A percentile compares a stretch with the other conserved stretches of the same genome.
These are phyloP conservation scores for Moricandia moricandioides DNA, from an alignment of 345 rosid genomes.

Conservation along the genomic window DNA sequence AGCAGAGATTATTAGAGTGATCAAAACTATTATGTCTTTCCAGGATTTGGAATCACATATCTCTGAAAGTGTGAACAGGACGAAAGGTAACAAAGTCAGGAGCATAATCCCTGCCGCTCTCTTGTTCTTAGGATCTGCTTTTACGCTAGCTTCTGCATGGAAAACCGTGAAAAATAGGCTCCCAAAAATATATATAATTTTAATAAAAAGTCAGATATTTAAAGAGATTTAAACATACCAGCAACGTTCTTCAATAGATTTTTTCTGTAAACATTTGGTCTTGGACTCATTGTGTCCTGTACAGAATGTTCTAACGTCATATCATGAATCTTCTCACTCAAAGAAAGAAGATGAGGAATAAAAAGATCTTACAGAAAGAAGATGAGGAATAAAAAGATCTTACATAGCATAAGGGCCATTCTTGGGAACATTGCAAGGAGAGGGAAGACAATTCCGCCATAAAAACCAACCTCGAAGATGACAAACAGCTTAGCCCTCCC, in stretches of 20 bases:
- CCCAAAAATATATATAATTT: background rate
- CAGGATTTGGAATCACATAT: slow-evolving; percentile 19
- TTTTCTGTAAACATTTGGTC: background rate
- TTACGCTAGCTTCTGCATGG: slow-evolving; percentile 23
- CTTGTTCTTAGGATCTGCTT: slow-evolving; percentile 34
- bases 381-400: background rate
- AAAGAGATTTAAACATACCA: slow-evolving; percentile 18
- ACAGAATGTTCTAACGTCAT: background rate
- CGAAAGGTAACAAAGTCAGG: slow-evolving; percentile 24
- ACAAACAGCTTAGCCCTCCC: slow-evolving; percentile 34
- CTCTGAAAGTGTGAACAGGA: slow-evolving; percentile 31
- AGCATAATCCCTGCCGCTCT: slow-evolving; percentile 37
- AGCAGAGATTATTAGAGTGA: slow-evolving; percentile 30
- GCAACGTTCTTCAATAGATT: background rate
- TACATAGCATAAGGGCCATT: slow-evolving; percentile 29
- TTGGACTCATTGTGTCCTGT: slow-evolving; percentile 12
- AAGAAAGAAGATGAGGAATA: background rate
- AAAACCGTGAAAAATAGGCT: background rate
- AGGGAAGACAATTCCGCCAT: slow-evolving; percentile 34
- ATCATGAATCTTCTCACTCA: background rate
- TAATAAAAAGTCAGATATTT: no score
- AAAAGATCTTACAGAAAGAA: background rate
- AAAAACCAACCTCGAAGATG: slow-evolving; percentile 34
- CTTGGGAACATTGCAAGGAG: slow-evolving; percentile 34
- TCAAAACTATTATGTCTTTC: slow-evolving; percentile 6